Evolutionary conservation across 305 asterid genomes (phyloP), one percentile per base, ranked within the genome.

Genomic region (Fraxinus ornus): DNA sequence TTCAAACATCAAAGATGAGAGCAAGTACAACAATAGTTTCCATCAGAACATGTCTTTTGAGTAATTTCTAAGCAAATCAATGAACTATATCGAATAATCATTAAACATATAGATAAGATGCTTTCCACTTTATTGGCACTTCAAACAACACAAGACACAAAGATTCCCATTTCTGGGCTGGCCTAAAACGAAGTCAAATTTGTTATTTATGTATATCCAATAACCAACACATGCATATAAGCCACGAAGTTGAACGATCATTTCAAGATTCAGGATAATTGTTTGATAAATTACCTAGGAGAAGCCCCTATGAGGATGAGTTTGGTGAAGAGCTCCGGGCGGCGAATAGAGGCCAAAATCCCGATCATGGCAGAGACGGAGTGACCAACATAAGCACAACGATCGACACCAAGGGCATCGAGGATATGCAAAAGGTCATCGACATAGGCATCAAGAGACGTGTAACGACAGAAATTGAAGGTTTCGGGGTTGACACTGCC

Each of bases 351-450:
- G 1, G 92, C 91, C 26, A 89, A 19, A 79, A 86, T 83, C 28
- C 92, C 92, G 62, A 88, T 89, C 91, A 88, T 89, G 71, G 91
- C 90, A 12, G 92, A 89, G 68, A 89, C 85, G 19, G 92, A 89
- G 86, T 89, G 92, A 24, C 92, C 92, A 0, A 86, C 90, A 35
- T 84, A 89, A 47, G 80, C 84, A 36, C 92, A 89, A 0, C 88
- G 85, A 24, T 64, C 60, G 37, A 89, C 68, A 0, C 88, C 86
- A 4, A 88, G 88, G 24, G 85, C 82, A 28, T 86, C 89, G 13
- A 89, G 85, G 39, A 89, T 88, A 21, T 85, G 49, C 39, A 89
- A 83, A 9, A 89, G 84, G 37, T 89, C 92, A 57, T 88, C 90
- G 0, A 82, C 92, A n/a, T 83, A 89, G 77, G 91, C 88, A 66